A percentile compares a stretch with the other conserved stretches of the same genome.
These are phyloP conservation scores for Lobosporangium transversale DNA, from an alignment of 192 early-diverging fungal species.

Conservation along the genomic window DNA sequence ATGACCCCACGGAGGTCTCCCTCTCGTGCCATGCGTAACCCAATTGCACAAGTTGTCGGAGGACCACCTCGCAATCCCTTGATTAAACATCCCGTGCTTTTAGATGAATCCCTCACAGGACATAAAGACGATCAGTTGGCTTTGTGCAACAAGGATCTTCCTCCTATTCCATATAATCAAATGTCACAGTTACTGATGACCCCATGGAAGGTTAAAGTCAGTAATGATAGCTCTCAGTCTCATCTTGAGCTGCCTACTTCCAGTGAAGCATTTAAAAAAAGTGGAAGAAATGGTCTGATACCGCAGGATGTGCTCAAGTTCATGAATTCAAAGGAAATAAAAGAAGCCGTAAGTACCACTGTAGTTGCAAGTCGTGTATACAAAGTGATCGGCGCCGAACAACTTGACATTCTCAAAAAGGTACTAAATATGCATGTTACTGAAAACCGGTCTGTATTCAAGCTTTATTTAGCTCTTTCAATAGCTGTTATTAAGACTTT, in stretches of 20 bases:
- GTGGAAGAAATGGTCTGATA: slow-evolving; percentile 15
- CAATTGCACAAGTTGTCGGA: too few relatives aligned
- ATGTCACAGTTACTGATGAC: not conserved
- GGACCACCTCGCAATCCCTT: not conserved
- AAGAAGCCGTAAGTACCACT: slow-evolving; percentile 4
- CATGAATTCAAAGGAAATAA: slow-evolving; percentile 29
- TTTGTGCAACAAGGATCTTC: slow-evolving; percentile 20
- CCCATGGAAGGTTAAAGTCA: not conserved
- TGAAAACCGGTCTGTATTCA: not conserved
- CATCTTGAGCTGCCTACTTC: not conserved
- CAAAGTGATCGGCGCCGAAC: slow-evolving; percentile 32
- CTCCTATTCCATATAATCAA: slow-evolving; percentile 27
- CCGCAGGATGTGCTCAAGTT: slow-evolving; percentile 34
- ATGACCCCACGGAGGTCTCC: slow-evolving; percentile 8
- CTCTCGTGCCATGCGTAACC: slow-evolving; percentile 3
- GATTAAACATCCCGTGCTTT: slow-evolving; percentile 14
- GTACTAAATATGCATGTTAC: slow-evolving; percentile 19
- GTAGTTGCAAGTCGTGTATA: slow-evolving; percentile 40
- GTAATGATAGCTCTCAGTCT: not conserved
- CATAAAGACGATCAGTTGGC: not conserved
- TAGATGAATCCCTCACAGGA: slow-evolving; percentile 32
- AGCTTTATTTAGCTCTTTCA: not conserved
- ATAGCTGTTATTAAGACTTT: not conserved
- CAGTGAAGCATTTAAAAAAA: slow-evolving; percentile 3
- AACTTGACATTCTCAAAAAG: slow-evolving; percentile 29